Conservation (phyloP, 208 protist genomes). For the Lotmaria passim region DNA sequence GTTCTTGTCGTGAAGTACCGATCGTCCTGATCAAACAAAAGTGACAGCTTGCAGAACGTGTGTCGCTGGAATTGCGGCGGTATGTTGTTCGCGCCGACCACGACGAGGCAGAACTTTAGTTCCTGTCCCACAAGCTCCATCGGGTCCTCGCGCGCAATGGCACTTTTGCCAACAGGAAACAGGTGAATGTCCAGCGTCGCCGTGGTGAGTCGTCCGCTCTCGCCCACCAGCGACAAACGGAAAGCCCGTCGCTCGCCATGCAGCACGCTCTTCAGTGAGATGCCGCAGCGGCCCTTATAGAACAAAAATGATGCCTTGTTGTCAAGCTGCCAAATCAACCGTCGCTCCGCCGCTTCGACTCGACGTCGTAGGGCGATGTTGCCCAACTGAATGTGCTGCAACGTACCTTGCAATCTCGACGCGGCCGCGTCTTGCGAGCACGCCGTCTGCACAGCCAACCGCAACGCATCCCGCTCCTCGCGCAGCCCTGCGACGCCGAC, state of each 20-base stretch:
- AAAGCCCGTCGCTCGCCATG: conserved; percentile 45
- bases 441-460: conserved; percentile 38
- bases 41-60: conserved; percentile 66
- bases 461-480: conserved; percentile 56
- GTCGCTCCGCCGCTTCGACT: conserved; percentile 51
- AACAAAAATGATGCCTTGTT: conserved; percentile 54
- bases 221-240: conserved; percentile 42
- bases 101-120: conserved; percentile 66
- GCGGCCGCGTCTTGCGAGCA: conserved; percentile 35
- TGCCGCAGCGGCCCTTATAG: conserved; percentile 66
- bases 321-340: conserved; percentile 50
- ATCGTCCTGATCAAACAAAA: conserved; percentile 61
- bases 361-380: conserved; percentile 68
- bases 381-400: conserved; percentile 51
- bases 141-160: conserved; percentile 24
- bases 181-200: conserved; percentile 62
- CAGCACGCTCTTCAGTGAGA: conserved; percentile 61
- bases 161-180: conserved; percentile 46
- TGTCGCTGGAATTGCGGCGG: conserved; percentile 45
- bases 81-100: conserved; percentile 68
- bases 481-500: conserved; percentile 40
- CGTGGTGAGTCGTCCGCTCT: conserved; percentile 47
- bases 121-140: conserved; percentile 47
- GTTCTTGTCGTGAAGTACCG: conserved; percentile 68
- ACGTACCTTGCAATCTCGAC: conserved; percentile 33